Conservation (phyloP, 2,329 filamentous ascomycete genomes). For the Neofusicoccum cordaticola region DNA sequence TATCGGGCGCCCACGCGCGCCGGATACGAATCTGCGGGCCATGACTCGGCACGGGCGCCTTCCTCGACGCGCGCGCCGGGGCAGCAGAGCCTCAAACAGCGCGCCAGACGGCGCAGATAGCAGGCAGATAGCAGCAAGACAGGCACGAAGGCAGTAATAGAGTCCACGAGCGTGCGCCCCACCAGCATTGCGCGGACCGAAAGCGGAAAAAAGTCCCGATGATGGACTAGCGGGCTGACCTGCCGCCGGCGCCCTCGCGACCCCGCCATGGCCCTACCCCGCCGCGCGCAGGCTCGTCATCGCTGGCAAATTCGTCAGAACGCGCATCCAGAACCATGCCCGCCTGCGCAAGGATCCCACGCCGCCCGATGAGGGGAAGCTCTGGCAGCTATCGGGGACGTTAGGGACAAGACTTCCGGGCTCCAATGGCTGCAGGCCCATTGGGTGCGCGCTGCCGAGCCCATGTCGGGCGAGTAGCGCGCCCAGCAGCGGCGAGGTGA, state of each 20-base stretch:
- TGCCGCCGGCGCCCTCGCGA: not conserved
- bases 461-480: not conserved
- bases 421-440: not conserved
- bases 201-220: constrained; percentile 14
- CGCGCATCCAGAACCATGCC: not conserved
- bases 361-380: constrained; percentile 4
- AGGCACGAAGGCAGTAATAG: constrained; percentile 1
- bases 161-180: not conserved
- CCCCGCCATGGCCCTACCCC: constrained; percentile 13
- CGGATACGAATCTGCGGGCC: not conserved
- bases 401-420: not conserved
- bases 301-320: constrained; percentile 9
- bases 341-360: not conserved
- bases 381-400: not conserved
- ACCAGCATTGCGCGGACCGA: not conserved
- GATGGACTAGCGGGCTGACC: not conserved
- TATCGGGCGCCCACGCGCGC: not conserved
- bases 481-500: not conserved
- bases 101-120: not conserved
- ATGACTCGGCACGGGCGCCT: not conserved
- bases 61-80: not conserved
- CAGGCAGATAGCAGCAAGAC: not conserved
- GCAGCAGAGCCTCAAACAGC: not conserved
- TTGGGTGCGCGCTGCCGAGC: not conserved
- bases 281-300: constrained; percentile 6